Conservation (phyloP, 306 rosid genomes). For the Vigna angularis region DNA sequence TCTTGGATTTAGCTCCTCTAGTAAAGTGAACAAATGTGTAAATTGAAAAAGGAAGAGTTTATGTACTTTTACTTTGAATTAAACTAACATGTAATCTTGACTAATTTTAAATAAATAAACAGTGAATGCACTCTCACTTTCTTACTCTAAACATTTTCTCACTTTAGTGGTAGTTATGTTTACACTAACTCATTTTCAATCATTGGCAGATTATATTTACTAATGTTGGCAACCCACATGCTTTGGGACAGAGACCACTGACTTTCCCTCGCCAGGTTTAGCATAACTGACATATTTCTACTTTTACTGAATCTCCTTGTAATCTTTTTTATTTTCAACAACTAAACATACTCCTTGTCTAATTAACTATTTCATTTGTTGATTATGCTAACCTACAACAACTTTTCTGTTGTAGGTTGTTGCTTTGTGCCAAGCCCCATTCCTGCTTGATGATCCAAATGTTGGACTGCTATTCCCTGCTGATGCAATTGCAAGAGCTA, state of each 20-base stretch:
- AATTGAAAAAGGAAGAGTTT: background rate
- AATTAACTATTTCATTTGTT: conserved; percentile 19
- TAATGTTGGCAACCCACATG: conserved; percentile 99
- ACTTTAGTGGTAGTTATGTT: background rate
- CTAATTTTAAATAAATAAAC: background rate
- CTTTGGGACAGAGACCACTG: conserved; percentile 97
- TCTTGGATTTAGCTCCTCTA: background rate
- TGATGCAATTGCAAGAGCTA: conserved; percentile 97
- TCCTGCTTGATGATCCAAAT: conserved; percentile 92
- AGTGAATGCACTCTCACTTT: background rate
- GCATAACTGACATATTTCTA: conserved; percentile 36
- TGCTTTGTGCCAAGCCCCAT: conserved; percentile 99
- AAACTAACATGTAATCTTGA: background rate
- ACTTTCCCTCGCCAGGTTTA: conserved; percentile 97
- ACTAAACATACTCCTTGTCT: conserved; percentile 18
- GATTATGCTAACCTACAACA: conserved; percentile 41
- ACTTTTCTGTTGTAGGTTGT: conserved; percentile 70
- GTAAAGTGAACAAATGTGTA: background rate
- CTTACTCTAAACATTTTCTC: background rate
- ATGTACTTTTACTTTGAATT: background rate
- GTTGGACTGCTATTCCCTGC: conserved; percentile 96
- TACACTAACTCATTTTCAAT: conserved; percentile 38
- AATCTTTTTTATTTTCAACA: conserved; percentile 18
- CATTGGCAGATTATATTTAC: conserved; percentile 89
- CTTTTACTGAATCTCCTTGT: conserved; percentile 25